Evolutionary conservation across 805 yeast species (phyloP).

Genomic region (Kodamaea nitidulidarum): DNA sequence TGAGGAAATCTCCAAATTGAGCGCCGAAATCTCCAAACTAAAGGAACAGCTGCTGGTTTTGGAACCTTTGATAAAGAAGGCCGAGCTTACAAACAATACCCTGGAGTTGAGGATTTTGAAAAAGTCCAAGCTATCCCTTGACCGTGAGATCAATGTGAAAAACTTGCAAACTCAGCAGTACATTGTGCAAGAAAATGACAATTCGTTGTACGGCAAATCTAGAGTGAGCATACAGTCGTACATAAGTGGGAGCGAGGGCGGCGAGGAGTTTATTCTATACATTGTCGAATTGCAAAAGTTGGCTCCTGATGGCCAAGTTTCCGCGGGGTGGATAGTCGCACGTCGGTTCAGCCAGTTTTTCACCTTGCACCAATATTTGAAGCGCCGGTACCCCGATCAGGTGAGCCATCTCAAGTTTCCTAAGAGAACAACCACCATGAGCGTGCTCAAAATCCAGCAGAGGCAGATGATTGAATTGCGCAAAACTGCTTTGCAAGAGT

Average conservation of each 20-base stretch:
- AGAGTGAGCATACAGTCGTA: slow-evolving; percentile 49
- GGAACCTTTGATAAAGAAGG: slow-evolving; percentile 67
- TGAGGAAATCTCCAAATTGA: slow-evolving; percentile 61
- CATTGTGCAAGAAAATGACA: slow-evolving; percentile 77
- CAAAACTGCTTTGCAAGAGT: slow-evolving; percentile 55
- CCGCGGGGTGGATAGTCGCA: slow-evolving; percentile 88
- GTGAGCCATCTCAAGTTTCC: slow-evolving; percentile 53
- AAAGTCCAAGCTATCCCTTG: slow-evolving; percentile 63
- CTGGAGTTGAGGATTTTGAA: slow-evolving; percentile 63
- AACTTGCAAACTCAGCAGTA: slow-evolving; percentile 77
- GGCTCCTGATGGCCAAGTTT: slow-evolving; percentile 39
- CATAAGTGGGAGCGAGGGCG: slow-evolving; percentile 53
- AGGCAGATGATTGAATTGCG: slow-evolving; percentile 61
- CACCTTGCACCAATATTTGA: slow-evolving; percentile 63
- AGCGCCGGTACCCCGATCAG: slow-evolving; percentile 41
- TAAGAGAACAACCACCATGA: slow-evolving; percentile 46
- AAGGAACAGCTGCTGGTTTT: slow-evolving; percentile 61
- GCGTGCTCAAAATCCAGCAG: slow-evolving; percentile 67
- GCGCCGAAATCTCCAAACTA: slow-evolving; percentile 53
- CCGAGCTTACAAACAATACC: slow-evolving; percentile 76
- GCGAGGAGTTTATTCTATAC: slow-evolving; percentile 63
- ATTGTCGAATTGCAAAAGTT: slow-evolving; percentile 69
- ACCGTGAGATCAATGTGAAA: slow-evolving; percentile 67
- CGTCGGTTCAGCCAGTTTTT: slow-evolving; percentile 83
- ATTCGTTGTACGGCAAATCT: slow-evolving; percentile 67